Percentiles rank a stretch among this genome's conserved stretches.
phyloP scores from a whole-genome alignment of 2,329 filamentous ascomycete species.

The Emmonsia crescens region DNA sequence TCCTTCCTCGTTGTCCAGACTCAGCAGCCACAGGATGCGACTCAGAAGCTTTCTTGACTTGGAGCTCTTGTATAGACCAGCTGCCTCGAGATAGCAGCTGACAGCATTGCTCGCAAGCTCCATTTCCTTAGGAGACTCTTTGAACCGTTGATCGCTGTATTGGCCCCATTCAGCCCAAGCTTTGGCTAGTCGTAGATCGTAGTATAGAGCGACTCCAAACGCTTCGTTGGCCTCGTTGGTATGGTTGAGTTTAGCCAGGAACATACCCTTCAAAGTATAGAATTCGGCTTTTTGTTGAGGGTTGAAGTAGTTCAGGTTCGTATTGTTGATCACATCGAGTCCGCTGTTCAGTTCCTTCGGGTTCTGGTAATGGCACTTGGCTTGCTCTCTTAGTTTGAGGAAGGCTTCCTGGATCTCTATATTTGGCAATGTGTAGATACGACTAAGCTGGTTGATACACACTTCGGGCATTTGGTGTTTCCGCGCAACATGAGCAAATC shows the following conservation, averaged over 20 bases:
- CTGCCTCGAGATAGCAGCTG: conserved; percentile 91
- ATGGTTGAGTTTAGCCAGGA: conserved; percentile 84
- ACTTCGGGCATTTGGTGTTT: conserved; percentile 96
- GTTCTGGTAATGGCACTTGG: conserved; percentile 97
- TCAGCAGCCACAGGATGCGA: conserved; percentile 88
- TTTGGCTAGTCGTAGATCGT: conserved; percentile 89
- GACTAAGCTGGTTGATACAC: conserved; percentile 91
- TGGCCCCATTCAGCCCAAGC: conserved; percentile 99
- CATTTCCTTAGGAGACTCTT: conserved; percentile 72
- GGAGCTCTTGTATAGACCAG: conserved; percentile 91
- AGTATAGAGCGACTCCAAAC: conserved; percentile 89
- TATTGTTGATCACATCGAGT: conserved; percentile 98
- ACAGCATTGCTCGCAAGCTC: conserved; percentile 81
- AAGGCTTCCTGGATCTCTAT: conserved; percentile 99
- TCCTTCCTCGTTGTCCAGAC: conserved; percentile 79
- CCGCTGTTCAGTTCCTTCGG: conserved; percentile 82
- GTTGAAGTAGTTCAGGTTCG: conserved; percentile 97
- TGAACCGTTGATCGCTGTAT: conserved; percentile 95
- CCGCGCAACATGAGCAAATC: conserved; percentile 92
- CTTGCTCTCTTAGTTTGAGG: conserved; percentile 94
- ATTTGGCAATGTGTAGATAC: conserved; percentile 96
- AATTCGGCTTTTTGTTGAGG: conserved; percentile 95
- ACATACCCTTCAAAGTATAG: conserved; percentile 99
- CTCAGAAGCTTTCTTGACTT: conserved; percentile 92
- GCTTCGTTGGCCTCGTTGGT: conserved; percentile 87